phyloP scores from a whole-genome alignment of 306 rosid genomes.

The Begonia loranthoides region DNA sequence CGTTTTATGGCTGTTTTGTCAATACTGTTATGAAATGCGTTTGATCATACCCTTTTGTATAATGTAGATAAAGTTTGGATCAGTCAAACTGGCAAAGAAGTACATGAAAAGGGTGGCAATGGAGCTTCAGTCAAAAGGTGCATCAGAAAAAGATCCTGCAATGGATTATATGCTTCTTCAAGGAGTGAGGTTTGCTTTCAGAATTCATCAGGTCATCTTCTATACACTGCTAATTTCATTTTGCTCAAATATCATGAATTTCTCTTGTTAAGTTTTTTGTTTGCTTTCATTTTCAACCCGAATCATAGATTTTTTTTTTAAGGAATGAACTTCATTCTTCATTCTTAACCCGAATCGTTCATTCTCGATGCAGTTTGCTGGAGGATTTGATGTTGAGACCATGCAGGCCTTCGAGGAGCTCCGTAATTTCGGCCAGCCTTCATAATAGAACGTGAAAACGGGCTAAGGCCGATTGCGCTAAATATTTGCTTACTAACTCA shows the following conservation, averaged over 20 bases:
- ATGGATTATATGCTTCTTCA: conserved; percentile 98
- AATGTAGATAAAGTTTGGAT: conserved; percentile 69
- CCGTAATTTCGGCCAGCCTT: conserved; percentile 72
- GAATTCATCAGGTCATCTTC: conserved; percentile 78
- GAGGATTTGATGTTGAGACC: conserved; percentile 97
- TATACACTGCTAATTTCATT: conserved; percentile 1
- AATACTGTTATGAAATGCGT: conserved; percentile 1
- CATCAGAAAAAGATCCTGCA: conserved; percentile 84
- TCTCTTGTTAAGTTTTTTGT: too few species aligned
- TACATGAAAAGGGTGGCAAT: conserved; percentile 89
- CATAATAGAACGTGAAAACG: conserved; percentile 54
- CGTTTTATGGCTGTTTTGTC: too few species aligned
- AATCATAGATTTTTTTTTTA: too few species aligned
- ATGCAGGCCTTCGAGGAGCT: conserved; percentile 94
- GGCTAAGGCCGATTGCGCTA: neutral
- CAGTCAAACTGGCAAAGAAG: conserved; percentile 82
- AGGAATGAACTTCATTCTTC: too few species aligned
- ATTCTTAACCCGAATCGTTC: too few species aligned
- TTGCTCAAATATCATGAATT: too few species aligned
- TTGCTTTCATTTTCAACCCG: too few species aligned
- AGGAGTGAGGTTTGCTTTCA: conserved; percentile 98
- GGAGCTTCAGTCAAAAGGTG: conserved; percentile 85
- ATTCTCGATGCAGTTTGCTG: conserved; percentile 70
- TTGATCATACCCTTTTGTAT: conserved; percentile 12
- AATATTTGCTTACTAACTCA: conserved; percentile 24